Evolutionary conservation across 1,284 basidiomycete genomes (phyloP).

Genomic region (Austroboletus novae-zelandiae): DNA sequence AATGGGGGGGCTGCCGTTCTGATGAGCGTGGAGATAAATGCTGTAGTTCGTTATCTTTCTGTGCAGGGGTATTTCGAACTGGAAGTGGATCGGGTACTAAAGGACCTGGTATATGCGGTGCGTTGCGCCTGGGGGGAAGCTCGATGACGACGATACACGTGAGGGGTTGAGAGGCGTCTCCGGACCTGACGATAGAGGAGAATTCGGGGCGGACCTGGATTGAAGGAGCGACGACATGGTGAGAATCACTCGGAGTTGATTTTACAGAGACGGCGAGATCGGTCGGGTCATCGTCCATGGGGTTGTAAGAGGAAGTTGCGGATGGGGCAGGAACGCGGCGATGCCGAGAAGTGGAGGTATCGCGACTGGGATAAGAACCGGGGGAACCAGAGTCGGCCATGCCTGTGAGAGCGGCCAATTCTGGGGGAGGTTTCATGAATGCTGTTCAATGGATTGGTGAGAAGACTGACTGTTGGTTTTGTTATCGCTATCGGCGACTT

Average conservation of each 20-base stretch:
- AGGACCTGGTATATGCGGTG: conserved; percentile 57
- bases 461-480: conserved; percentile 82
- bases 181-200: conserved; percentile 70
- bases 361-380: conserved; percentile 65
- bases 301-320: conserved; percentile 45
- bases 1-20: conserved; percentile 31
- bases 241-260: conserved; percentile 44
- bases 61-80: conserved; percentile 29
- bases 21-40: conserved; percentile 18
- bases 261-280: conserved; percentile 57
- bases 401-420: conserved; percentile 85
- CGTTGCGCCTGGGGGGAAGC: conserved; percentile 69
- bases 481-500: conserved; percentile 78
- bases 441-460: not conserved
- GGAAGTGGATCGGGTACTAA: conserved; percentile 47
- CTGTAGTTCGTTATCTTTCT: conserved; percentile 37
- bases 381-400: conserved; percentile 65
- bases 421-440: conserved; percentile 38
- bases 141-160: conserved; percentile 91
- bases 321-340: conserved; percentile 29
- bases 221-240: conserved; percentile 81
- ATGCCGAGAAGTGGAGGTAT: conserved; percentile 48
- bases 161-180: conserved; percentile 73
- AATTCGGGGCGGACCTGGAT: conserved; percentile 91
- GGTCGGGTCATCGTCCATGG: conserved; percentile 77